These are phyloP conservation scores for Asparagopsis taxiformis DNA, from an alignment of 31 red algal genomes.

Conservation along the genomic window DNA sequence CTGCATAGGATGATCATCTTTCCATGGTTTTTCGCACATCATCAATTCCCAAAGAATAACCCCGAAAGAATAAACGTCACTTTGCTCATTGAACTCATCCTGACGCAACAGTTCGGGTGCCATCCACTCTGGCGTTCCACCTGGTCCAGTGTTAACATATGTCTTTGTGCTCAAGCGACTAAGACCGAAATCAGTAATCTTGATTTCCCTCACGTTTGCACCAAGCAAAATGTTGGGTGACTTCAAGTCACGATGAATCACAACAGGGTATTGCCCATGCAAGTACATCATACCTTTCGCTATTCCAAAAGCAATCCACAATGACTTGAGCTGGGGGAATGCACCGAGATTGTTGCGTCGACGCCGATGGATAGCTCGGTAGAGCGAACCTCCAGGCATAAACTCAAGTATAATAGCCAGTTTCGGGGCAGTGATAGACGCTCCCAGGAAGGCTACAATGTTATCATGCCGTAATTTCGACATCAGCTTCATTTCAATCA, in stretches of 20 bases:
- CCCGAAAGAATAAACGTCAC: conserved; percentile 87
- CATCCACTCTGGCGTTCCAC: conserved; percentile 93
- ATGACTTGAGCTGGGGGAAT: conserved; percentile 55
- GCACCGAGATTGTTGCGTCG: conserved; percentile 47
- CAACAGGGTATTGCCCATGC: conserved; percentile 63
- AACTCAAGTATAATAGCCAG: conserved; percentile 86
- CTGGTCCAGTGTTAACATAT: conserved; percentile 71
- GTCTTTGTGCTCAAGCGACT: conserved; percentile 53
- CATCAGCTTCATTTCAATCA: conserved; percentile 91
- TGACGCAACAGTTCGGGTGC: conserved; percentile 86
- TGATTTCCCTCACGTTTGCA: conserved; percentile 62
- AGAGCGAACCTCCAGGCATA: conserved; percentile 82
- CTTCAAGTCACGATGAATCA: conserved; percentile 88
- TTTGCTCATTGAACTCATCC: conserved; percentile 76
- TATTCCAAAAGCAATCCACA: conserved; percentile 81
- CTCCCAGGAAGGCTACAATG: conserved; percentile 77
- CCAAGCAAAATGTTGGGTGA: conserved; percentile 85
- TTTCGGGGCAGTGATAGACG: conserved; percentile 52
- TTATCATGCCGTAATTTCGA: conserved; percentile 70
- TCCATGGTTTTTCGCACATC: conserved; percentile 90
- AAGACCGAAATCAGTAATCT: conserved; percentile 87
- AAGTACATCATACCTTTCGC: conserved; percentile 83
- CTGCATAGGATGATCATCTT: conserved; percentile 89
- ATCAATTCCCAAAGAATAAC: conserved; percentile 92
- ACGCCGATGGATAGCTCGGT: conserved; percentile 73